Conservation (phyloP, 2,329 filamentous ascomycete genomes). For the Xylariomycetidae sp. region DNA sequence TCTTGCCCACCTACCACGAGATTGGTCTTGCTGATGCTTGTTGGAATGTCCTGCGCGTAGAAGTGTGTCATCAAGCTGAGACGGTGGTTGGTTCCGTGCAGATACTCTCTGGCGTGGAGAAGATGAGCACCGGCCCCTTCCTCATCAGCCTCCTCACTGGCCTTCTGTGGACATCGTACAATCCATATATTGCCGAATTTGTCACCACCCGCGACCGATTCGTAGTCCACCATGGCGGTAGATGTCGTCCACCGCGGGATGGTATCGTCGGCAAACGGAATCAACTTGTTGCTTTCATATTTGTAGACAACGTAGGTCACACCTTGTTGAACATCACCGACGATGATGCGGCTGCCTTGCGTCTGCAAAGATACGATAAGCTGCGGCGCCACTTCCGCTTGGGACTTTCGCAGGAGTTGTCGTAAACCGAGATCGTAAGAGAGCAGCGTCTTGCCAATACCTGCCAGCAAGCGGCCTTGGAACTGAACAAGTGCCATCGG, state of each 20-base stretch:
- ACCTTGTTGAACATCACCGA: slow-evolving; percentile 88
- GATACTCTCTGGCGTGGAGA: slow-evolving; percentile 82
- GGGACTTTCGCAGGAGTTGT: slow-evolving; percentile 86
- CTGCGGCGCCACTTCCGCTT: slow-evolving; percentile 70
- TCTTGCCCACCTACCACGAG: slow-evolving; percentile 89
- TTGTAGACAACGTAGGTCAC: slow-evolving; percentile 94
- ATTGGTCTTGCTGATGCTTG: slow-evolving; percentile 80
- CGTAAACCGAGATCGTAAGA: slow-evolving; percentile 92
- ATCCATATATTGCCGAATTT: slow-evolving; percentile 98
- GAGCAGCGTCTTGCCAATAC: slow-evolving; percentile 73
- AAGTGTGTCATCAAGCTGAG: slow-evolving; percentile 82
- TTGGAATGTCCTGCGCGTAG: slow-evolving; percentile 88
- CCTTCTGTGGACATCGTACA: slow-evolving; percentile 77
- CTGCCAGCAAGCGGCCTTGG: slow-evolving; percentile 83
- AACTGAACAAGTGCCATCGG: slow-evolving; percentile 88
- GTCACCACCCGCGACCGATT: slow-evolving; percentile 89
- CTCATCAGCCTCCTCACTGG: slow-evolving; percentile 85
- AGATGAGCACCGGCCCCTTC: slow-evolving; percentile 86
- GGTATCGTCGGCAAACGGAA: slow-evolving; percentile 88
- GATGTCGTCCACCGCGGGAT: slow-evolving; percentile 87
- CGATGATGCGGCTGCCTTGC: slow-evolving; percentile 84
- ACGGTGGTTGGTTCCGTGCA: slow-evolving; percentile 83
- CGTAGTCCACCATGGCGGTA: slow-evolving; percentile 93
- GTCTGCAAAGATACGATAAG: slow-evolving; percentile 86
- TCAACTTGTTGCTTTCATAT: slow-evolving; percentile 80